phyloP scores from a whole-genome alignment of 1,284 basidiomycete species.

The Melampsora abietis-canadensis region DNA sequence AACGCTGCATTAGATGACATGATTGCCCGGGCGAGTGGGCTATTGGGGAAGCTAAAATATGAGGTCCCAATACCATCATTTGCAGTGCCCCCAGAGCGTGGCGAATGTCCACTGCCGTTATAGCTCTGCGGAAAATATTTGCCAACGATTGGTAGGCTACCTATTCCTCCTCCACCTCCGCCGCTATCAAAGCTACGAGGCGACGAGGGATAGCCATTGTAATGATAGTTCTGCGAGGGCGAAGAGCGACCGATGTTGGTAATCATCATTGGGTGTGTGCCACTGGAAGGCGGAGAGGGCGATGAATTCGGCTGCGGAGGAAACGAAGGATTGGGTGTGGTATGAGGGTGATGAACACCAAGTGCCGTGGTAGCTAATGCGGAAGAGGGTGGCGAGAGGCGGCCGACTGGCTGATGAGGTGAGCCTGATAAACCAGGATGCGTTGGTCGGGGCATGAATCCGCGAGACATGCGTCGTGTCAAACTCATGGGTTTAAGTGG shows the following conservation, averaged over 20 bases:
- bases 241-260: conserved; percentile 28
- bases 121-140: conserved; percentile 36
- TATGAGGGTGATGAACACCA: neutral
- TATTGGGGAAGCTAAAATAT: conserved; percentile 18
- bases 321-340: conserved; percentile 30
- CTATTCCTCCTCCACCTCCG: conserved; percentile 17
- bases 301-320: conserved; percentile 48
- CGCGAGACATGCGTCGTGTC: conserved; percentile 53
- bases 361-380: neutral
- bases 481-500: conserved; percentile 53
- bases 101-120: neutral
- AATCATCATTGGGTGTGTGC: conserved; percentile 29
- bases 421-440: conserved; percentile 41
- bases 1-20: conserved; percentile 10
- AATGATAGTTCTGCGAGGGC: conserved; percentile 14
- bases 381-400: conserved; percentile 1
- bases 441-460: conserved; percentile 48
- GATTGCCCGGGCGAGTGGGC: conserved; percentile 9
- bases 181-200: conserved; percentile 37
- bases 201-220: conserved; percentile 22
- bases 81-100: neutral
- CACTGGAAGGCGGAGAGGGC: conserved; percentile 50
- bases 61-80: neutral
- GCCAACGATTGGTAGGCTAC: conserved; percentile 23
- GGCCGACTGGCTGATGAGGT: neutral